phyloP scores from a whole-genome alignment of 768 basidiomycete species.

The Dentipellis sp. region DNA sequence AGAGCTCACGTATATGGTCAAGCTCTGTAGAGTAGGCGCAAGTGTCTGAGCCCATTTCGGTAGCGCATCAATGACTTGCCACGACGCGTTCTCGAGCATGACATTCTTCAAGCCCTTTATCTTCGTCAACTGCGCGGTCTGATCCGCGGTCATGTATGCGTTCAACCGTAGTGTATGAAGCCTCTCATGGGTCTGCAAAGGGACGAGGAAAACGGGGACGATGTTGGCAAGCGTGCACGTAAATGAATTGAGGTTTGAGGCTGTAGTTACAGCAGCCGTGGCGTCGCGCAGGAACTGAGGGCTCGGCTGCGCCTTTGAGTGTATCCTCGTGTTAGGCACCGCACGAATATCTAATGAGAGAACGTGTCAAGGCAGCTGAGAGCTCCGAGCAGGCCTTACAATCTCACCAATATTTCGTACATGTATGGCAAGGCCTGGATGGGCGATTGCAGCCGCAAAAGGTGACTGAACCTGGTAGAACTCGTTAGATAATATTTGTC shows the following conservation, averaged over 20 bases:
- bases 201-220: slow-evolving; percentile 39
- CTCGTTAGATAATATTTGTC: not conserved
- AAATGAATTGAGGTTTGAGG: slow-evolving; percentile 48
- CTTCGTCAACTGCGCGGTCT: slow-evolving; percentile 34
- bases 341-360: slow-evolving; percentile 36
- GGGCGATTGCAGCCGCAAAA: slow-evolving; percentile 47
- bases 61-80: slow-evolving; percentile 49
- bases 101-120: slow-evolving; percentile 34
- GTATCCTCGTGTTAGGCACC: slow-evolving; percentile 30
- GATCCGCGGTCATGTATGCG: slow-evolving; percentile 43
- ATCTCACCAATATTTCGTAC: slow-evolving; percentile 47
- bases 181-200: slow-evolving; percentile 33
- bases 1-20: slow-evolving; percentile 52
- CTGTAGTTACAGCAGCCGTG: slow-evolving; percentile 34
- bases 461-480: slow-evolving; percentile 40
- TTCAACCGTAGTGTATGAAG: slow-evolving; percentile 40
- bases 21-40: slow-evolving; percentile 34
- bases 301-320: slow-evolving; percentile 16
- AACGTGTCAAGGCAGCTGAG: slow-evolving; percentile 3
- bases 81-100: slow-evolving; percentile 49
- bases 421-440: slow-evolving; percentile 44
- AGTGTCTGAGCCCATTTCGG: slow-evolving; percentile 45
- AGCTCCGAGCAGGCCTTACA: not conserved
- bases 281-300: slow-evolving; percentile 47
- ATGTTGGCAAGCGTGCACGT: slow-evolving; percentile 37